Percentiles rank a stretch among this genome's conserved stretches.
These are phyloP conservation scores for Eutrema japonicum DNA, from an alignment of 345 rosid genomes.

Conservation along the genomic window DNA sequence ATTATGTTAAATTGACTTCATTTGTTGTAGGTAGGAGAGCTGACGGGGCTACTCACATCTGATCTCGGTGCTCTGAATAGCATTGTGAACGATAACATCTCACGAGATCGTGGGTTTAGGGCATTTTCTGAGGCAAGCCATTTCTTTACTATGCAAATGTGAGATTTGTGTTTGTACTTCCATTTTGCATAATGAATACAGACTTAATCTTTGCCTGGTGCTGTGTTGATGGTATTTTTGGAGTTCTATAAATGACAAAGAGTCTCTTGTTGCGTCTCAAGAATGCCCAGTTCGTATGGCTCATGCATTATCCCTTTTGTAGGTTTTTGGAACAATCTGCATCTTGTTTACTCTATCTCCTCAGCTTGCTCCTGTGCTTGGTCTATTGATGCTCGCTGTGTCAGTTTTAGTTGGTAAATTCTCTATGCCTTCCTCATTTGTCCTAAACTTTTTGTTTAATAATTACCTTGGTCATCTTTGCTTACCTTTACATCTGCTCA, in stretches of 20 bases:
- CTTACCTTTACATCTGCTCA: slow-evolving; percentile 41
- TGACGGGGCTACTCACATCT: slow-evolving; percentile 78
- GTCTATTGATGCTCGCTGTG: slow-evolving; percentile 70
- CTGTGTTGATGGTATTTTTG: slow-evolving; percentile 20
- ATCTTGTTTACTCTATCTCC: slow-evolving; percentile 81
- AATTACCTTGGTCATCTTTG: slow-evolving; percentile 29
- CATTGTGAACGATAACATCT: slow-evolving; percentile 82
- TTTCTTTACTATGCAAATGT: slow-evolving; percentile 61
- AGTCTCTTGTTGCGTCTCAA: slow-evolving; percentile 20
- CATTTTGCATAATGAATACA: slow-evolving; percentile 16
- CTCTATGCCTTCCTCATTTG: slow-evolving; percentile 23
- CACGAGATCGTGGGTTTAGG: slow-evolving; percentile 97
- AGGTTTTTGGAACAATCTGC: slow-evolving; percentile 85
- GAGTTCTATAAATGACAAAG: slow-evolving; percentile 8
- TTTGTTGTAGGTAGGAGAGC: slow-evolving; percentile 77
- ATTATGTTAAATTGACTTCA: slow-evolving; percentile 4
- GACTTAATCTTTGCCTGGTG: slow-evolving; percentile 15
- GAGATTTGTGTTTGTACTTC: slow-evolving; percentile 50
- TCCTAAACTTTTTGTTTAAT: background rate
- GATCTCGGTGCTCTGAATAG: slow-evolving; percentile 88
- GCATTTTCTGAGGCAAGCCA: slow-evolving; percentile 98
- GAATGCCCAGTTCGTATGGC: slow-evolving; percentile 12
- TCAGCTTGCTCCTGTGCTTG: slow-evolving; percentile 90
- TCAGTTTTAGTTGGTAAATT: slow-evolving; percentile 78
- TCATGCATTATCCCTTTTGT: slow-evolving; percentile 36